Evolutionary conservation across 306 rosid species (phyloP).

Genomic region (Cyclanthera cordifolia): DNA sequence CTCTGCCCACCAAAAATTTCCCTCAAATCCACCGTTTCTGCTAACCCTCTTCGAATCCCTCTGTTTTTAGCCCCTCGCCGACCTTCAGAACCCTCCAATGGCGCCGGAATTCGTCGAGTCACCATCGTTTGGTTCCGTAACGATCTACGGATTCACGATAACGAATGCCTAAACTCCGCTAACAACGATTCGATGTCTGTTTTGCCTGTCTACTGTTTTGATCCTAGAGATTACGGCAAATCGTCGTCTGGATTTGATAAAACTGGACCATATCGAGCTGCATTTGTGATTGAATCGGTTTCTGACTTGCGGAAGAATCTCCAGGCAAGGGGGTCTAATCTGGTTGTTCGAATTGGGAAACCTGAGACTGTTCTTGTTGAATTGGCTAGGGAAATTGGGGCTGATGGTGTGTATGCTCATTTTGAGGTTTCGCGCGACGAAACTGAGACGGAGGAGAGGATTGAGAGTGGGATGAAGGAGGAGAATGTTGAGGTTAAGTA

Average conservation of each 20-base stretch:
- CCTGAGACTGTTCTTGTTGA: constrained; percentile 69
- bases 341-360: constrained; percentile 69
- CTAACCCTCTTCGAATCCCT: constrained; percentile 64
- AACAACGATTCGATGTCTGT: constrained; percentile 67
- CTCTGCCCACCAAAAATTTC: constrained; percentile 39
- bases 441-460: constrained; percentile 62
- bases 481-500: constrained; percentile 80
- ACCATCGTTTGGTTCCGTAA: constrained; percentile 86
- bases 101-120: constrained; percentile 73
- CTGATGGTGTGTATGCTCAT: constrained; percentile 66
- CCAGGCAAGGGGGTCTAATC: constrained; percentile 72
- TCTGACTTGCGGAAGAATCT: constrained; percentile 61
- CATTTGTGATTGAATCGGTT: constrained; percentile 67
- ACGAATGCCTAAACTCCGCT: constrained; percentile 67
- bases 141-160: constrained; percentile 76
- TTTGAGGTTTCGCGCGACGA: constrained; percentile 79
- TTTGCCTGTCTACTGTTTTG: constrained; percentile 84
- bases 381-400: constrained; percentile 74
- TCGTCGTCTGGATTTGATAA: constrained; percentile 83
- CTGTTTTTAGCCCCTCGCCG: constrained; percentile 57
- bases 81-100: constrained; percentile 67
- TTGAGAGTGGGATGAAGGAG: constrained; percentile 63
- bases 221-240: constrained; percentile 74
- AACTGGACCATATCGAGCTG: constrained; percentile 68
- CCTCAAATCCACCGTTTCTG: constrained; percentile 56